Conservation (phyloP, 352 stramenopile species). For the Globisporangium iwayamae region DNA sequence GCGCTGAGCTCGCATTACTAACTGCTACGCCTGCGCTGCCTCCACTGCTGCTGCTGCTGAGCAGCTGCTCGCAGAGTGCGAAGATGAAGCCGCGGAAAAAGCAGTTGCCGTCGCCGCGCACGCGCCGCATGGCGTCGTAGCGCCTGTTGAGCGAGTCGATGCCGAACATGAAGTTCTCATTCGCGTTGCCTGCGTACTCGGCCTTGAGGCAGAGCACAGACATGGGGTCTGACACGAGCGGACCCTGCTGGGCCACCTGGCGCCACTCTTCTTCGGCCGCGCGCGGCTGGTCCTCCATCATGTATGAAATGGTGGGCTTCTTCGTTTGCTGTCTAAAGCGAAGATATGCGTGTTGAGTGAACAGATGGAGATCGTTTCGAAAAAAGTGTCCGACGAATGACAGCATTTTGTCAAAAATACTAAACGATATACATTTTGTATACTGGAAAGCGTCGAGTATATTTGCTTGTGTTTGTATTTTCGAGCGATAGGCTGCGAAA, state of each 20-base stretch:
- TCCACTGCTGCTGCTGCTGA: slow-evolving; percentile 14
- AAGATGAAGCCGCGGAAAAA: slow-evolving; percentile 92
- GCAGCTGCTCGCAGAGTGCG: slow-evolving; percentile 75
- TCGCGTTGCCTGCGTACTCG: slow-evolving; percentile 74
- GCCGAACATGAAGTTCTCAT: slow-evolving; percentile 66
- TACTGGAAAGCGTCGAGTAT: too few species aligned
- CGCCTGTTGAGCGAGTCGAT: slow-evolving; percentile 57
- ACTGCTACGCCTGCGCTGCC: not conserved
- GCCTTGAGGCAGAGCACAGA: slow-evolving; percentile 50
- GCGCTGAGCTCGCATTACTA: slow-evolving; percentile 14
- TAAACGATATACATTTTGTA: too few species aligned
- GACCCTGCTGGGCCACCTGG: slow-evolving; percentile 12
- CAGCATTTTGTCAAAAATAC: too few species aligned
- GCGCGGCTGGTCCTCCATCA: slow-evolving; percentile 5
- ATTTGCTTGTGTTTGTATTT: too few species aligned
- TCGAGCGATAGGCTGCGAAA: too few species aligned
- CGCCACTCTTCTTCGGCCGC: slow-evolving; percentile 7
- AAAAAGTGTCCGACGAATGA: too few species aligned
- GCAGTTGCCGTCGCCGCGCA: slow-evolving; percentile 90
- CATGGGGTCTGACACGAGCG: slow-evolving; percentile 59
- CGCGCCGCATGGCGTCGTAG: slow-evolving; percentile 76
- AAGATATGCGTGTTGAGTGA: too few species aligned
- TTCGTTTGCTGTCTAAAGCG: too few species aligned
- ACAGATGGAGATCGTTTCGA: too few species aligned
- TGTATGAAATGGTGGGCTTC: too few species aligned